Base-by-base conservation (phyloP, 345 rosid genomes). In the Bruguiera sexangula region DNA sequence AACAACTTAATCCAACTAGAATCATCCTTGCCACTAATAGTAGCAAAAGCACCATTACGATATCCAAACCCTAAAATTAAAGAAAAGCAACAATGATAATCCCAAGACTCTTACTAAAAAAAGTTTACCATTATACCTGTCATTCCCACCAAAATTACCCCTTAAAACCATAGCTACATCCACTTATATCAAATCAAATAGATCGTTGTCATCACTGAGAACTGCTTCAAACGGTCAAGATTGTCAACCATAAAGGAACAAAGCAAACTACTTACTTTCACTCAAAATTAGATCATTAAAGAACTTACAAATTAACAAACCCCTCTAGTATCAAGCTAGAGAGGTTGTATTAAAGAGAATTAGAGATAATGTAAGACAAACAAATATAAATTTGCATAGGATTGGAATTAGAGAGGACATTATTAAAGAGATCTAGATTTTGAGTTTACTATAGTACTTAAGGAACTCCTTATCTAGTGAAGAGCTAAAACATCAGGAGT, bases 21-120 rank as follows among this genome's bases (percentile, higher is more conserved):
- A 24, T 24, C 24, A 24, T 24, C 1, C 24, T 0, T 24, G 24
- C 24, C 24, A 24, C 24, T 24, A 24, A 24, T 0, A 24, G 24
- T 24, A 24, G 89, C 95, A 78, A 69, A 80, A 75, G 65, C 78
- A 82, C 92, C 89, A 91, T 91, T 96, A 93, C 98, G 96, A 93
- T 39, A 93, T 22, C 78, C 88, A 73, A 89, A 77, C 15, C 79
- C 97, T 32, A 93, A 71, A 70, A 91, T 60, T 78, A 90, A 56
- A 8, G 29, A 27, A 27, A 1, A 27, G 29, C 29, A 27, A 27
- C 2, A 27, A 27, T 27, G 29, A 27, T 27, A 27, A 27, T 27
- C 29, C 29, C 2, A 27, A 27, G 29, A 27, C 29, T 27, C 29
- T 27, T 27, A 27, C 97, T 76, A 3, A 79, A 20, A 85, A 73